Evolutionary conservation across 371 early-diverging fungal genomes (phyloP).

Genomic region (Batkoa obscura): DNA sequence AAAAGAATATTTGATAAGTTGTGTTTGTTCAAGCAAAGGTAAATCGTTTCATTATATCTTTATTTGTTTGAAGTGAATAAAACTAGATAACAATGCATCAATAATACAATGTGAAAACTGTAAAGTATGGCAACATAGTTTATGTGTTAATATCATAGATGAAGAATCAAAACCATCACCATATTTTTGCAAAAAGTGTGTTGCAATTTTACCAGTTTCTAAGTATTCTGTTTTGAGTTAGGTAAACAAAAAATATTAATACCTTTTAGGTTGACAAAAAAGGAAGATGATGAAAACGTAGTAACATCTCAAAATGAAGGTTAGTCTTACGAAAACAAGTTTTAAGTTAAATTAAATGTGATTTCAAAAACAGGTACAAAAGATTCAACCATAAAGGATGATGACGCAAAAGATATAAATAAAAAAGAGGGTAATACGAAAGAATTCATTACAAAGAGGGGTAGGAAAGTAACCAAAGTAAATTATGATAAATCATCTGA

Average conservation of each 20-base stretch:
- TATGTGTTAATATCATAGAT: constrained; percentile 55
- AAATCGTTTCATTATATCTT: too few relatives aligned
- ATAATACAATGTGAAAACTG: constrained; percentile 85
- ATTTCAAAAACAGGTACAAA: too few relatives aligned
- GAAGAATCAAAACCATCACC: constrained; percentile 52
- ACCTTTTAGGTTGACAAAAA: neutral
- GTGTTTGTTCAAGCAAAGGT: too few relatives aligned
- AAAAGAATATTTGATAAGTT: too few relatives aligned
- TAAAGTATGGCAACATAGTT: constrained; percentile 80
- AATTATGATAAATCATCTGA: neutral
- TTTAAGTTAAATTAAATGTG: too few relatives aligned
- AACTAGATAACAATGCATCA: constrained; percentile 21
- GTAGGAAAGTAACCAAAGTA: neutral
- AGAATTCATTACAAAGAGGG: constrained; percentile 2
- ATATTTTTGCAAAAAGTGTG: constrained; percentile 38
- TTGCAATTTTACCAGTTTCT: too few relatives aligned
- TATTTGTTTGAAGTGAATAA: constrained; percentile 30
- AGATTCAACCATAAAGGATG: neutral
- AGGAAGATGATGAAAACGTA: neutral
- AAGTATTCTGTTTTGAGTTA: constrained; percentile 20
- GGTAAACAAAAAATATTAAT: constrained; percentile 15
- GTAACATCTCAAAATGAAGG: neutral
- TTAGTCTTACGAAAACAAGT: neutral
- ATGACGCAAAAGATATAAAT: neutral
- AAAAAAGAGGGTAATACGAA: neutral